phyloP scores from a whole-genome alignment of 768 basidiomycete species.

The Pleurotus pulmonarius region DNA sequence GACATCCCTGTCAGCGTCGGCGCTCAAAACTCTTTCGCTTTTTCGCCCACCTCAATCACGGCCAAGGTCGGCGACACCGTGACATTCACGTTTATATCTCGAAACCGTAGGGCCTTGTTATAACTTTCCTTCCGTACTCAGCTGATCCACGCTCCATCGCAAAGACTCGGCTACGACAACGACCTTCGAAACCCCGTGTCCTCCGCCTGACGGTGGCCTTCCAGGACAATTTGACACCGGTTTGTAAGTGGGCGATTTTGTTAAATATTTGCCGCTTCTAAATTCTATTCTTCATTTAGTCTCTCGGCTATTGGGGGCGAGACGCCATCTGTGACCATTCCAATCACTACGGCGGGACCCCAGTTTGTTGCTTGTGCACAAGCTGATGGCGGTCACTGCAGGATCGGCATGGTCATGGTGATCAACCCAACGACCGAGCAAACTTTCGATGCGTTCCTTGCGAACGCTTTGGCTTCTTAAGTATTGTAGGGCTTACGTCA shows the following conservation, averaged over 20 bases:
- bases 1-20: slow-evolving; percentile 14
- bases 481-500: too few species aligned
- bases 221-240: slow-evolving; percentile 16
- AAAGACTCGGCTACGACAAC: slow-evolving; percentile 17
- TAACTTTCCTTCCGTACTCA: not conserved
- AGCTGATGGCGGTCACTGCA: slow-evolving; percentile 13
- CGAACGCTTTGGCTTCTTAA: slow-evolving; percentile 7
- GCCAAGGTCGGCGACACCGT: slow-evolving; percentile 15
- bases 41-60: slow-evolving; percentile 11
- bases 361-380: slow-evolving; percentile 18
- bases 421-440: slow-evolving; percentile 12
- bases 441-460: slow-evolving; percentile 11
- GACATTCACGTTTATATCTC: slow-evolving; percentile 16
- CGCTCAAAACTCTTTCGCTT: slow-evolving; percentile 10
- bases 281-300: not conserved
- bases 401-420: slow-evolving; percentile 15
- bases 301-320: slow-evolving; percentile 14
- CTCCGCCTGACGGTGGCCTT: slow-evolving; percentile 15
- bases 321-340: slow-evolving; percentile 9
- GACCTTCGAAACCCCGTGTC: slow-evolving; percentile 15
- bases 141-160: not conserved
- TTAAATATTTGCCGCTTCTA: not conserved
- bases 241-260: slow-evolving; percentile 9
- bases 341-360: slow-evolving; percentile 12
- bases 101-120: slow-evolving; percentile 11